Evolutionary conservation across 148 eudicot genomes (phyloP).

Genomic region (Agrostemma githago): DNA sequence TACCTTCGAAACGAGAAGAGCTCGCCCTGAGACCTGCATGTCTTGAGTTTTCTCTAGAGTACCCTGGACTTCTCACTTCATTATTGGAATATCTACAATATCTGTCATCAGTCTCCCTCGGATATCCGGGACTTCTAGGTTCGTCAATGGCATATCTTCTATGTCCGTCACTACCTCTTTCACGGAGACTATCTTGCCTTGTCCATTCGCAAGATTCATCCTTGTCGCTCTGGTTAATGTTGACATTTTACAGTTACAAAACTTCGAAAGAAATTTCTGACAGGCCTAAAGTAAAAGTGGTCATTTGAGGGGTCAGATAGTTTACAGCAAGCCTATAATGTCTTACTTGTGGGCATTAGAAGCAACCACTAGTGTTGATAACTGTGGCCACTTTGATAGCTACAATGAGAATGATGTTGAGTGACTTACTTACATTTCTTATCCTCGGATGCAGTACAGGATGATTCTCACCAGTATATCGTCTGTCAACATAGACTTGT

Average conservation of each 20-base stretch:
- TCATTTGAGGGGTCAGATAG: no score
- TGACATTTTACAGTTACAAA: neutral
- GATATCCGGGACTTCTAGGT: constrained; percentile 3
- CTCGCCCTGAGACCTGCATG: constrained; percentile 27
- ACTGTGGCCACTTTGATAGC: no score
- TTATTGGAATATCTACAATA: constrained; percentile 27
- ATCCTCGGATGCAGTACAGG: constrained; percentile 33
- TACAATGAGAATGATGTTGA: neutral
- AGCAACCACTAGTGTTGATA: no score
- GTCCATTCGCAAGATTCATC: constrained; percentile 31
- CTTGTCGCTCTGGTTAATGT: constrained; percentile 28
- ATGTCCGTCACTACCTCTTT: constrained; percentile 21
- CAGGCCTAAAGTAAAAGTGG: neutral
- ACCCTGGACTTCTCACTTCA: constrained; percentile 38
- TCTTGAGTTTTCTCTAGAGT: constrained; percentile 28
- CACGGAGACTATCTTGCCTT: constrained; percentile 18
- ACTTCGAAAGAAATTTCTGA: neutral
- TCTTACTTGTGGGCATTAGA: no score
- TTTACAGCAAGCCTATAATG: no score
- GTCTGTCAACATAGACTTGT: constrained; percentile 59
- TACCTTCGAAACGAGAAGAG: constrained; percentile 44
- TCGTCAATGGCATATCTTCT: constrained; percentile 5
- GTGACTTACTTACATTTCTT: constrained; percentile 48
- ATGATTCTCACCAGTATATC: constrained; percentile 45
- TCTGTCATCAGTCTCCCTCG: neutral